Evolutionary conservation across 306 rosid genomes (phyloP), one percentile per base, ranked within the genome.

Genomic region (Prunus mongolica): DNA sequence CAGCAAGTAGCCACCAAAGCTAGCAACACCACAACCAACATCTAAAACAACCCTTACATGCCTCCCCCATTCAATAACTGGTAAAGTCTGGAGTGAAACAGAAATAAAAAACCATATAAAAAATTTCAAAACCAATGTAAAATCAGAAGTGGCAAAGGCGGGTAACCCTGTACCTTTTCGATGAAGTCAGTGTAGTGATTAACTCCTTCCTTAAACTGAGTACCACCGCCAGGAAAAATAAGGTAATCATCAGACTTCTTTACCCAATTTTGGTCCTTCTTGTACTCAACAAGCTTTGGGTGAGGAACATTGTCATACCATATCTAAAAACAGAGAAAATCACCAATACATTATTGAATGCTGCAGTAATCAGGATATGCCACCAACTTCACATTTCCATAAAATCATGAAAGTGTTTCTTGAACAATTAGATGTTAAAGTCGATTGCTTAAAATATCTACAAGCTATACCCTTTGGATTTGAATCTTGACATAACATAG

Each of bases 11-110:
- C 97, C 99, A 67, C 97, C 99, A 74, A 95, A 95, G 86, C 99
- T 95, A 79, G 99, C 99, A 79, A 95, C 99, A 9, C 99, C 99
- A 71, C 97, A 92, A 22, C 99, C 99, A 61, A 89, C 97, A 78
- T 92, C 99, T 38, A 95, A 90, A 85, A 95, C 82, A 79, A 91
- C 93, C 83, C 97, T 86, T 67, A 82, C 81, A 67, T 88, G 86
- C 81, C 84, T 81, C 74, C 97, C 99, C 99, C 97, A 95, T 73
- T 83, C 74, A 76, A 91, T 83, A 44, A 46, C 11, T 9, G 93
- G 78, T 55, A 87, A 80, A 65, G 89, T 83, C 99, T 95, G 73
- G 54, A 49, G 76, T 34, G 47, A 41, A 69, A 6, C 41, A 54
- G 22, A 67, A 57, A 58, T 52, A 79, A 84, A 11, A 74, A 58